Percentiles rank a stretch among this genome's conserved stretches.
Conservation (phyloP, 1,284 basidiomycete genomes). For the Malassezia pachydermatis region DNA sequence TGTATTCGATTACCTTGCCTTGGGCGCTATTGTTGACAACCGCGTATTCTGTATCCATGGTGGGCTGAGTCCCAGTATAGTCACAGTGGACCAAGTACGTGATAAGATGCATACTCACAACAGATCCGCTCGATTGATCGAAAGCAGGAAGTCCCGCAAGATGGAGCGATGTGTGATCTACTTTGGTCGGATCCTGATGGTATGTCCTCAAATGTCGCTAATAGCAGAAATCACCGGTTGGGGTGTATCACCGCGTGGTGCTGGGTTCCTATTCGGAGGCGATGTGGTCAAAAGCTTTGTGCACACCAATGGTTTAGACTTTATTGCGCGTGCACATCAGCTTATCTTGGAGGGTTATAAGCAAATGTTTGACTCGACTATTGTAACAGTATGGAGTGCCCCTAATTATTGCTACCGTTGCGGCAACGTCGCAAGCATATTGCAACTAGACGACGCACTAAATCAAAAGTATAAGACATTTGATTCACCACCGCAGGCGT, state of each 20-base stretch:
- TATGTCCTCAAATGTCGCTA: conserved; percentile 46
- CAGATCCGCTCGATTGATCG: conserved; percentile 93
- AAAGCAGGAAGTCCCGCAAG: conserved; percentile 98
- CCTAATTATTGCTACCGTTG: conserved; percentile 86
- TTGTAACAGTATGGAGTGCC: conserved; percentile 97
- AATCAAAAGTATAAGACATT: conserved; percentile 46
- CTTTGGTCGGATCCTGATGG: conserved; percentile 98
- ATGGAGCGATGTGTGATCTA: conserved; percentile 96
- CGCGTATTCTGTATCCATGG: conserved; percentile 86
- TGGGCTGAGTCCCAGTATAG: conserved; percentile 59
- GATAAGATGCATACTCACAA: too few relatives aligned
- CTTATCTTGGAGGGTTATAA: conserved; percentile 96
- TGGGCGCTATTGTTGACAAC: conserved; percentile 90
- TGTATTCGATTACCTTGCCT: conserved; percentile 89
- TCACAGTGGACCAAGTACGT: conserved; percentile 33
- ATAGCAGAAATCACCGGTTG: conserved; percentile 49
- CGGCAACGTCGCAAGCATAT: conserved; percentile 42
- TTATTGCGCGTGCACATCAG: conserved; percentile 93
- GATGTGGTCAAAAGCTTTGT: conserved; percentile 83
- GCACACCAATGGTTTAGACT: conserved; percentile 80
- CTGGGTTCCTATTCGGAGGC: conserved; percentile 86
- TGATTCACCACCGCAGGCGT: conserved; percentile 38
- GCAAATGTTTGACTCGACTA: conserved; percentile 87
- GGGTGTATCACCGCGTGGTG: conserved; percentile 92
- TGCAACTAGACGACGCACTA: conserved; percentile 41